These are phyloP conservation scores for Ustilago hordei DNA, from an alignment of 1,284 basidiomycete genomes.

Conservation along the genomic window DNA sequence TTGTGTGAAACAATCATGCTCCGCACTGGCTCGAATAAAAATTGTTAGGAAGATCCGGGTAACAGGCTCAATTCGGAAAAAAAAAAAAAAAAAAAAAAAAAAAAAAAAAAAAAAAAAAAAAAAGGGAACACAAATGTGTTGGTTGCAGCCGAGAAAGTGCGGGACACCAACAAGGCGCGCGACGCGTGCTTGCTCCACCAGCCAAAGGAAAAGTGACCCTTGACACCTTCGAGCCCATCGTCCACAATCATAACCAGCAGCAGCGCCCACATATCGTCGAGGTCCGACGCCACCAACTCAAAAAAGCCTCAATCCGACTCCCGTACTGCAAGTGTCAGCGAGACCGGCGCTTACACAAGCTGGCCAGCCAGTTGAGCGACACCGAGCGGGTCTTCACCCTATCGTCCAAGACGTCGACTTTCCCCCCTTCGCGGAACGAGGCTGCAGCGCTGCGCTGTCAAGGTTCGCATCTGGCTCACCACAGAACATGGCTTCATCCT, in stretches of 20 bases:
- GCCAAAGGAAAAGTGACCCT: constrained; percentile 31
- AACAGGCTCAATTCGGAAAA: background rate
- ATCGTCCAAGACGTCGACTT: background rate
- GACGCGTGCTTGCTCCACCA: constrained; percentile 18
- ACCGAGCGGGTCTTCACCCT: background rate
- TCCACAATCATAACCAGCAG: background rate
- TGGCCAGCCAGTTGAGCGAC: no score
- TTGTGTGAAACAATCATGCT: background rate
- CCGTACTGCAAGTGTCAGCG: background rate
- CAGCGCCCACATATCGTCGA: background rate
- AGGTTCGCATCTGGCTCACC: background rate
- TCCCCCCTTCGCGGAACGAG: background rate
- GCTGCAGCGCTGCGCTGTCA: background rate
- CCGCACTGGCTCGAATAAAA: background rate
- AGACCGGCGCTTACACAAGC: background rate
- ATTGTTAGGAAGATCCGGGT: background rate
- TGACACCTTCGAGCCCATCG: constrained; percentile 5
- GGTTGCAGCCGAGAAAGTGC: constrained; percentile 1
- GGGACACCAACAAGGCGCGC: constrained; percentile 14
- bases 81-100: background rate
- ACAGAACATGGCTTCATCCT: background rate
- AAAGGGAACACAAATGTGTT: constrained; percentile 1
- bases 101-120: background rate
- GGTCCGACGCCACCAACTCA: background rate
- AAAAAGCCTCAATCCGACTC: background rate